Percentiles rank a stretch among this genome's conserved stretches.
These are phyloP conservation scores for Coniochaeta pulveracea DNA, from an alignment of 2,329 filamentous ascomycete genomes.

Conservation along the genomic window DNA sequence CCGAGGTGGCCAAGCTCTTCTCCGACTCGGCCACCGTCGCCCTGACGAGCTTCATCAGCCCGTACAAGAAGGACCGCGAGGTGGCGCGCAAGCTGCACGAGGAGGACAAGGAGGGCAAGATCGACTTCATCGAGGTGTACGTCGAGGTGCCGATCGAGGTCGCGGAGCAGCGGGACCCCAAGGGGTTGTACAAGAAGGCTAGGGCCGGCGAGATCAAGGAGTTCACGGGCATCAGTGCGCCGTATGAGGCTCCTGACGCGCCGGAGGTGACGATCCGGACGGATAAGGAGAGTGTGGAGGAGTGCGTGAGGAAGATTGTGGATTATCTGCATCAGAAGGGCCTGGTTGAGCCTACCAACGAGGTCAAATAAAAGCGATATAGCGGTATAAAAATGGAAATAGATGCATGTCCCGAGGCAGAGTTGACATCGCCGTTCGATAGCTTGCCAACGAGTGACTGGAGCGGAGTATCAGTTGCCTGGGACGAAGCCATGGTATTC, in stretches of 20 bases:
- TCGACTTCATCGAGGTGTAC: conserved; percentile 89
- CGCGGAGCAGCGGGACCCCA: conserved; percentile 90
- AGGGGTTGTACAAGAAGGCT: conserved; percentile 97
- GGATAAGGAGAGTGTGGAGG: conserved; percentile 72
- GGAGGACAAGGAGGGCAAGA: conserved; percentile 49
- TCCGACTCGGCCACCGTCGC: conserved; percentile 80
- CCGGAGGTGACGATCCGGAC: conserved; percentile 84
- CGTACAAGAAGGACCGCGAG: conserved; percentile 78
- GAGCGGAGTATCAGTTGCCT: too few relatives aligned
- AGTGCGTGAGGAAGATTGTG: conserved; percentile 77
- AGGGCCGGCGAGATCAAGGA: conserved; percentile 89
- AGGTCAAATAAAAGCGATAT: conserved; percentile 9
- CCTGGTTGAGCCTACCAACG: conserved; percentile 30
- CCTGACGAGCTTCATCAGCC: conserved; percentile 94
- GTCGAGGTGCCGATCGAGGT: conserved; percentile 86
- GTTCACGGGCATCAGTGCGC: conserved; percentile 90
- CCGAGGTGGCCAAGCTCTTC: conserved; percentile 94
- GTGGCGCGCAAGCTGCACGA: conserved; percentile 73
- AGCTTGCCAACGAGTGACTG: too few relatives aligned
- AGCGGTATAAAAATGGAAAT: not conserved
- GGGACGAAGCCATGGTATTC: too few relatives aligned
- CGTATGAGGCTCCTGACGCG: conserved; percentile 80
- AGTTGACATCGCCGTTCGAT: too few relatives aligned
- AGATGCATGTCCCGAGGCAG: too few relatives aligned
- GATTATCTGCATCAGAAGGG: conserved; percentile 65